Base-by-base conservation (phyloP, 164 flowering plant species). In the Vitis amurensis region DNA sequence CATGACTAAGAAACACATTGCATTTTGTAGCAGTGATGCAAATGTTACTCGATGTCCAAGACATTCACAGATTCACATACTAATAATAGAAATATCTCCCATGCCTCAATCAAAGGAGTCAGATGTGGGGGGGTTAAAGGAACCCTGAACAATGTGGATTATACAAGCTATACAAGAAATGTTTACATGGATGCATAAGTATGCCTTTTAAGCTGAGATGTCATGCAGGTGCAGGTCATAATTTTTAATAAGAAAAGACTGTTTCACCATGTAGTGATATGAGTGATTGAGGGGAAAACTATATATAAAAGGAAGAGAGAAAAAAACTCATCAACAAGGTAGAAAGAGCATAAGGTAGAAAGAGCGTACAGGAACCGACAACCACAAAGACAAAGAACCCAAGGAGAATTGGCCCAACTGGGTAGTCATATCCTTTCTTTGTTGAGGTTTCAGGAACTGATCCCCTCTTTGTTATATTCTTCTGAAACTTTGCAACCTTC, bases 401-500 rank as follows among this genome's bases (percentile, higher is more conserved):
- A 55, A 85, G 77, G 17, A 83, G 51, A 58, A 78, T 58, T 15
- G 77, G 81, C 19, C 79, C 88, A 27, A 84, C 82, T 15, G 84
- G 80, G 73, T 78, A 81, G 12, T 69, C 83, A 17, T 64, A 50
- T 49, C 72, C 76, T 19, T 80, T 79, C 76, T 76, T 85, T 0
- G 62, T 29, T 9, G 73, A n/a, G 44, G 76, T 61, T 37, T 72
- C 68, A 53, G 81, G 63, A 17, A 70, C 73, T 13, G 75, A 55
- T 63, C 85, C 87, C 67, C 84, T 81, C 73, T 71, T 79, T 5
- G 68, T 68, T 27, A 81, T 78, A 77, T 83, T 85, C 80, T 78
- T 85, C 77, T 85, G 69, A 71, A 85, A 85, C 71, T 70, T 85
- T 5, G 75, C 82, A 11, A 80, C 77, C 23, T 85, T 85, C 80